Evolutionary conservation across 2,329 filamentous ascomycete species (phyloP), one percentile per base, ranked within the genome.

Genomic region (Daldinia sp.): DNA sequence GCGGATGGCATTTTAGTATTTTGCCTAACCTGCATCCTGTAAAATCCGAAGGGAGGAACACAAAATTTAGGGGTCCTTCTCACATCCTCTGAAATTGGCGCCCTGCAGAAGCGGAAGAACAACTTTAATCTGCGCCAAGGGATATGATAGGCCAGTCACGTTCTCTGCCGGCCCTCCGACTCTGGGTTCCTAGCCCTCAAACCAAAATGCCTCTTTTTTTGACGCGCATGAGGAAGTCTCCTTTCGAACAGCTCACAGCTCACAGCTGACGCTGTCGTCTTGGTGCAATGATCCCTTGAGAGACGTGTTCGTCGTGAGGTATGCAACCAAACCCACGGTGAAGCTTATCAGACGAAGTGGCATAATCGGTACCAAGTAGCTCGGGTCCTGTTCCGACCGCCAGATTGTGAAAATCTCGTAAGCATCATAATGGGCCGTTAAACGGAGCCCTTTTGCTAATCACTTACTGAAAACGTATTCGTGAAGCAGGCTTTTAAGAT

Each of bases 401-500:
- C 53, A 69, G 69, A 71, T 67, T 67, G 54, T 62, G 39, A 23
- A 54, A 64, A 60, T 54, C 57, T 69, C 59, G 55, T 67, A 63
- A 51, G 53, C 66, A 71, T 64, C 68, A 71, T 64, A 30, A 71
- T 71, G 60, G 69, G 66, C 54, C 56, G 60, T 69, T 63, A 30
- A 60, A 71, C 63, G 69, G 69, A 64, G 69, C 54, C 41, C 18
- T 54, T 60, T 60, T 68, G 69, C 69, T 68, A 59, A 72, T 72
- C 69, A 70, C 44, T 72, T 72, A 67, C 69, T 72, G 37, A 70
- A 72, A 70, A 60, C 56, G 69, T 70, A 58, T 44, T 65, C 20
- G 44, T 72, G 63, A 72, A 70, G 69, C 67, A 72, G 67, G 64
- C 67, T 71, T 70, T 69, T 67, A 65, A 69, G 61, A 72, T 72